A percentile compares a stretch with the other conserved stretches of the same genome.
These are phyloP conservation scores for Glebionis coronaria DNA, from an alignment of 129 eudicot genomes.

Conservation along the genomic window DNA sequence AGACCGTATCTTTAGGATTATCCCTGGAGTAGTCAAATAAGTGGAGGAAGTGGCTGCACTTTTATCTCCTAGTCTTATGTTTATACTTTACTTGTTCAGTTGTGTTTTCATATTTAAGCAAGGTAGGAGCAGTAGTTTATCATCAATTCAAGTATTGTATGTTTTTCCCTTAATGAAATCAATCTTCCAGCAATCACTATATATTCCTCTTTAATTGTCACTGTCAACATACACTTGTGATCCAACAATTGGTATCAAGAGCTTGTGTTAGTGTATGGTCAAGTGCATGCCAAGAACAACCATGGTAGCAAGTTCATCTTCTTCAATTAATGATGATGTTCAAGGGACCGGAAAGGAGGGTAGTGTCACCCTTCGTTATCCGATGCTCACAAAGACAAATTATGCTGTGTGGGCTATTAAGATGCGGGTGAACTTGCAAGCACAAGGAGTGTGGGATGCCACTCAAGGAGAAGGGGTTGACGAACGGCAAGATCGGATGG, in stretches of 20 bases:
- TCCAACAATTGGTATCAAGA: conserved; percentile 10
- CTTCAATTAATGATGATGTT: neutral
- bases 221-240: too few species aligned
- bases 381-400: neutral
- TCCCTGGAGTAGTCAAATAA: too few species aligned
- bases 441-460: neutral
- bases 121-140: too few species aligned
- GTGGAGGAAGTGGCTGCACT: too few species aligned
- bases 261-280: neutral
- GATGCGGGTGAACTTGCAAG: neutral
- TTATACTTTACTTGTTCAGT: too few species aligned
- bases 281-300: conserved; percentile 5
- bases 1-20: too few species aligned
- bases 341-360: neutral
- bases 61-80: too few species aligned
- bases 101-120: too few species aligned
- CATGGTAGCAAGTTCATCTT: neutral
- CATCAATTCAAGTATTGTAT: too few species aligned
- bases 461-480: neutral
- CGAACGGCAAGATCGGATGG: neutral
- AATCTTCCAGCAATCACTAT: too few species aligned
- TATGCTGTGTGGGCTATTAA: neutral
- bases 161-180: too few species aligned
- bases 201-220: too few species aligned
- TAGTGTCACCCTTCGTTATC: neutral